A percentile compares a stretch with the other conserved stretches of the same genome.
These are phyloP conservation scores for Veloporphyrellus conicus DNA, from an alignment of 1,284 basidiomycete species.

Conservation along the genomic window DNA sequence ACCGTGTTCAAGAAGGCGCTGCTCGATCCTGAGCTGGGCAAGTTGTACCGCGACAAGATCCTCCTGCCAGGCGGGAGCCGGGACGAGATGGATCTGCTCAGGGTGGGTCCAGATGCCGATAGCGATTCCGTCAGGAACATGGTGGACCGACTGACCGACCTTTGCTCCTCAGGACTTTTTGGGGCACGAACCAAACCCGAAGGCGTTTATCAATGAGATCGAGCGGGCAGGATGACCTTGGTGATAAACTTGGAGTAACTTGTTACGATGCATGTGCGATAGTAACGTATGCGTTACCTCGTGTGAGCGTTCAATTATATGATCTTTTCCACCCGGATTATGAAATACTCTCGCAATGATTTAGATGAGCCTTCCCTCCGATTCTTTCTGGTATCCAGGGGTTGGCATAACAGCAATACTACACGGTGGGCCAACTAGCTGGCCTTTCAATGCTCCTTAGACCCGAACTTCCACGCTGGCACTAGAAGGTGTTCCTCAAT, in stretches of 20 bases:
- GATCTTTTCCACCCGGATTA: too few relatives aligned
- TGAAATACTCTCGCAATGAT: too few relatives aligned
- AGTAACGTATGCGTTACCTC: too few relatives aligned
- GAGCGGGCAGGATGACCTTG: background rate
- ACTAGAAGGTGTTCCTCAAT: constrained; percentile 73
- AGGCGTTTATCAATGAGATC: constrained; percentile 69
- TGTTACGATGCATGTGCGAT: too few relatives aligned
- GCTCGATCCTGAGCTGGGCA: constrained; percentile 56
- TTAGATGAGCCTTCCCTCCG: too few relatives aligned
- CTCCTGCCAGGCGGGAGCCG: constrained; percentile 51
- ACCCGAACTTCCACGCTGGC: too few relatives aligned
- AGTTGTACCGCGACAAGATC: constrained; percentile 49
- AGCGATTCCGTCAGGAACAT: background rate
- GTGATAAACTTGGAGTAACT: background rate
- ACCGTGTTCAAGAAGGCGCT: constrained; percentile 63
- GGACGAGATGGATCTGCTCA: constrained; percentile 54
- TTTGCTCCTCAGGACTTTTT: constrained; percentile 56
- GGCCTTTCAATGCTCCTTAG: too few relatives aligned
- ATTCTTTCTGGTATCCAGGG: too few relatives aligned
- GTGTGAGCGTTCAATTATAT: too few relatives aligned
- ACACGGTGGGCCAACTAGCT: too few relatives aligned
- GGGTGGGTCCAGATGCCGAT: constrained; percentile 35
- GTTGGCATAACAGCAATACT: too few relatives aligned
- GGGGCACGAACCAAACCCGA: constrained; percentile 68
- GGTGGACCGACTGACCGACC: background rate